Evolutionary conservation across 2,329 filamentous ascomycete species (phyloP), one percentile per base, ranked within the genome.

Genomic region (Aspergillus fischeri): DNA sequence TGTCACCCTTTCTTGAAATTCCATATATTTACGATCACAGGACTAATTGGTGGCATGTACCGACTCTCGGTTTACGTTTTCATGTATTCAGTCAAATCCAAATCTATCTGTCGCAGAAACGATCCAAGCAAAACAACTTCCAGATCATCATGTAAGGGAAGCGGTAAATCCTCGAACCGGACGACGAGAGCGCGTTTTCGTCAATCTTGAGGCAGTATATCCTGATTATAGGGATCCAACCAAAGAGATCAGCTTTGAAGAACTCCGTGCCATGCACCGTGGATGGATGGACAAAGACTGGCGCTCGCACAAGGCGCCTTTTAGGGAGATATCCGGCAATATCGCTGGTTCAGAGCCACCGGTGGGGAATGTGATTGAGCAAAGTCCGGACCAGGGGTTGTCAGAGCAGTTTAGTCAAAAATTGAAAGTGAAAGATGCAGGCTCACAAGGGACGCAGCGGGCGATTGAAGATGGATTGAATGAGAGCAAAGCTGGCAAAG

Each of bases 1-100:
- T 65, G 14, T 27, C 14, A 63, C 65, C 69, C 65, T 71, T 69
- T 73, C 68, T 47, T 73, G 73, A 75, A 38, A 66, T 72, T 76
- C 80, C 83, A 82, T 74, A 81, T 91, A 85, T 94, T 94, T 91
- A 94, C 92, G 82, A 86, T 83, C 81, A 84, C 85, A 97, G 92
- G 92, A 96, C 92, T 97, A 96, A 97, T 93, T 81, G 71, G 73
- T 85, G 77, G 70, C 73, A 77, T 77, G 64, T 71, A 68, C 63
- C 68, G 62, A 64, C 69, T 64, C 69, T 68, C 44, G 64, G 65
- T 66, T 68, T 70, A 70, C 67, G 75, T 76, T 77, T 72, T 65
- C 77, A 73, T 82, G 75, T 83, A 85, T 82, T 76, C 80, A 78
- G 75, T 77, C 75, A 65, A 72, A 69, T 67, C 68, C 71, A 68